phyloP scores from a whole-genome alignment of 768 basidiomycete genomes.

The Xerocomellus amylosporus region DNA sequence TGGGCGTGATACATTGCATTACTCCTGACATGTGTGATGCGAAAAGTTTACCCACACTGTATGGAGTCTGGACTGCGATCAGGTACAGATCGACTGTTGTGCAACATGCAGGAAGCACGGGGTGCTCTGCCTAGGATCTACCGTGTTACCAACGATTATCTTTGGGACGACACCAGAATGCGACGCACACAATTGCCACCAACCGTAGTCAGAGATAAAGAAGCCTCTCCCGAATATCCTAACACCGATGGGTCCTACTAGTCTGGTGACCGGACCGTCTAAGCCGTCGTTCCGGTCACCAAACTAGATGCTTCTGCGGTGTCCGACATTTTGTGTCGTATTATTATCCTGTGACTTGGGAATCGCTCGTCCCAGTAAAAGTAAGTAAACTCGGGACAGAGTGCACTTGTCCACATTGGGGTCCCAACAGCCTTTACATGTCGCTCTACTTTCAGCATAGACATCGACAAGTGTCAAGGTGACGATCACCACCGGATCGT shows the following conservation, averaged over 20 bases:
- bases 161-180: background rate
- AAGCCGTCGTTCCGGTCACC: too few relatives aligned
- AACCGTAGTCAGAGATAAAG: background rate
- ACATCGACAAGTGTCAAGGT: background rate
- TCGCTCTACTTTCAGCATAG: too few relatives aligned
- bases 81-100: background rate
- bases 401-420: background rate
- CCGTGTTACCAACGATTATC: background rate
- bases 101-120: background rate
- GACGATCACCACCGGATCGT: background rate
- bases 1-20: background rate
- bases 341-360: background rate
- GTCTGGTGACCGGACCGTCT: too few relatives aligned
- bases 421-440: background rate
- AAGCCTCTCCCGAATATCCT: background rate
- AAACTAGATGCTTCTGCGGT: background rate
- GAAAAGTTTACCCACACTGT: background rate
- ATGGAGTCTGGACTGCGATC: background rate
- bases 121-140: background rate
- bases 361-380: background rate
- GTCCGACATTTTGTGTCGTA: background rate
- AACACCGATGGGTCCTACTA: too few relatives aligned
- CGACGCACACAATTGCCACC: background rate
- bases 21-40: background rate
- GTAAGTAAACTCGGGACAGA: background rate